Base-by-base conservation (phyloP, 2,329 filamentous ascomycete genomes). In the Fusarium nanum region DNA sequence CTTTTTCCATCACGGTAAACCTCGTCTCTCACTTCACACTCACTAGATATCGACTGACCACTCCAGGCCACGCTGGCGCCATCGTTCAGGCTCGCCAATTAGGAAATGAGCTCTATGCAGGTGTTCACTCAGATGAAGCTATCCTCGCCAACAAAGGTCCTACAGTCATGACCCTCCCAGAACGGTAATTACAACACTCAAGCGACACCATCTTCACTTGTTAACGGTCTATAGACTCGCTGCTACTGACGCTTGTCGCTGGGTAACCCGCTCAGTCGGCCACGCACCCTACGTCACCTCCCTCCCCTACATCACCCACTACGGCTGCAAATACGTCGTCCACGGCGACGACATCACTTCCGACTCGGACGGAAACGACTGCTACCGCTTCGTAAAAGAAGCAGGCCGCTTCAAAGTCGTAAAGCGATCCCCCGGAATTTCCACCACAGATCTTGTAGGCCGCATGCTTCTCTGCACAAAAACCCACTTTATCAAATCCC, bases 261-360 rank as follows among this genome's bases (percentile, higher is more conserved):
- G 96, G 94, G 92, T 94, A 18, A 97, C 95, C 49, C 86, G 88
- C 68, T 93, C 93, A 40, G 86, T 99, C 61, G 89, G 93, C 14
- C 84, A 92, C 78, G 95, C 96, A 16, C 96, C 96, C 30, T 99
- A 99, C 82, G 96, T 99, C 59, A 99, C 96, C 23, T 91, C 91
- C 65, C 88, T 98, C 49, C 91, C 92, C 50, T 99, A 94, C 93
- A 97, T 99, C 76, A 91, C 91, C 60, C 94, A 97, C 81, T 98
- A 96, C 79, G 94, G 96, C 68, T 98, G 96, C 85, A 89, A 92
- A 77, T 98, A 95, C 79, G 96, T 98, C 44, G 95, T 97, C 3
- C 95, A 98, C 81, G 95, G 95, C 65, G 96, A 98, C 80, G 95
- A 98, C 81, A 97, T 98, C 77, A 98, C 96, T 5, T 97, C 94